Evolutionary conservation across 345 rosid species (phyloP).

Genomic region (Streptanthus diversifolius): DNA sequence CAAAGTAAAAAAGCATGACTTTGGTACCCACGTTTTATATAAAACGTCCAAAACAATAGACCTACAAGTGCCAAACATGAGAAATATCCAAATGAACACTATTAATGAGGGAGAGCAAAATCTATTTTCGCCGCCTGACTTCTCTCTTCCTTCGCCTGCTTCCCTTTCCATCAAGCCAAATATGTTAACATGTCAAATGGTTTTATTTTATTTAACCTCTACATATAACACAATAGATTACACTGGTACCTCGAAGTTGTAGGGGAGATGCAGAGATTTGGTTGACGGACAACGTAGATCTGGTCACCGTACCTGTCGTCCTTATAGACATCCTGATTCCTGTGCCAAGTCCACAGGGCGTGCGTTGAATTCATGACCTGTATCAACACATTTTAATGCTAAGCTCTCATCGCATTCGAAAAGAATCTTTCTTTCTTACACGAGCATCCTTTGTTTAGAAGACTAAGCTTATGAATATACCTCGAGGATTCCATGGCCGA

Average conservation of each 20-base stretch:
- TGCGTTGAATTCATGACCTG: constrained; percentile 73
- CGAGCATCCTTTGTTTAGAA: background rate
- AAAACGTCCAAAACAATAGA: background rate
- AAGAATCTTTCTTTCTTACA: background rate
- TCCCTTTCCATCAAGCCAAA: background rate
- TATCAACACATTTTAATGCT: constrained; percentile 3
- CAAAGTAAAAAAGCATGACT: background rate
- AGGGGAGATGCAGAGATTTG: constrained; percentile 44
- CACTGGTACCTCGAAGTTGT: constrained; percentile 23
- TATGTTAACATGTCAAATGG: background rate
- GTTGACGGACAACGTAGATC: constrained; percentile 68
- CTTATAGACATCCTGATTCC: constrained; percentile 69
- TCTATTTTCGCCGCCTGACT: constrained; percentile 3
- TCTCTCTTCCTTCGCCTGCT: constrained; percentile 4
- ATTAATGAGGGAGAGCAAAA: background rate
- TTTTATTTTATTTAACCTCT: background rate
- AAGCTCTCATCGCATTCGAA: background rate
- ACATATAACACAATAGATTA: constrained; percentile 7
- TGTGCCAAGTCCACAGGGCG: constrained; percentile 88
- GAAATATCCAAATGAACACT: background rate
- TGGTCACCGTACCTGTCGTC: constrained; percentile 59
- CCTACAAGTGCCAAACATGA: background rate
- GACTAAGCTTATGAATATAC: constrained; percentile 26
- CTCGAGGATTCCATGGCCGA: constrained; percentile 89
- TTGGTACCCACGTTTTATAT: background rate